Conservation (phyloP, 164 flowering plant species). For the Chloranthus sessilifolius region DNA sequence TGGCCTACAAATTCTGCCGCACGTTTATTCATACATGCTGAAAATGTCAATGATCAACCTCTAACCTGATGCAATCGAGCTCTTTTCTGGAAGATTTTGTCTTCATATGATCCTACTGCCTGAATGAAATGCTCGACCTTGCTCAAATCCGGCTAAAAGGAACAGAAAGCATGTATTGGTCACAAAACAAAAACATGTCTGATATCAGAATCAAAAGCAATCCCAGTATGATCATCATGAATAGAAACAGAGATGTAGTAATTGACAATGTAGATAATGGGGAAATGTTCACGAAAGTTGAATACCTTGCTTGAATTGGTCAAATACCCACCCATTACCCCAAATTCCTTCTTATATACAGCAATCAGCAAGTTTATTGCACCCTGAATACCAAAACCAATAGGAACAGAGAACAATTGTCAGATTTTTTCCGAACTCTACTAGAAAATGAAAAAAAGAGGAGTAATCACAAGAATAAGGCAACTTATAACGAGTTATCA, state of each 20-base stretch:
- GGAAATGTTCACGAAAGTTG: slow-evolving; percentile 1
- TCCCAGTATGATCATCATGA: too few relatives aligned
- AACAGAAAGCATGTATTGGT: slow-evolving; percentile 4
- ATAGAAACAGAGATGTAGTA: too few relatives aligned
- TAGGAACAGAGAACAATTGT: neutral
- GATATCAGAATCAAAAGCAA: too few relatives aligned
- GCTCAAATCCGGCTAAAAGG: slow-evolving; percentile 60
- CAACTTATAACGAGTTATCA: too few relatives aligned
- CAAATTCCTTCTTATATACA: slow-evolving; percentile 81
- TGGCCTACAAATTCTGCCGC: too few relatives aligned
- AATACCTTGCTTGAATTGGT: slow-evolving; percentile 79
- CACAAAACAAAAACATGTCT: slow-evolving; percentile 1
- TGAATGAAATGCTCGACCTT: slow-evolving; percentile 88
- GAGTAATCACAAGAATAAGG: too few relatives aligned
- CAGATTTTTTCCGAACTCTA: neutral
- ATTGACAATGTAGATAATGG: too few relatives aligned
- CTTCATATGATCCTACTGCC: slow-evolving; percentile 93
- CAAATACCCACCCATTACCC: slow-evolving; percentile 73
- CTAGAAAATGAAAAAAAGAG: too few relatives aligned
- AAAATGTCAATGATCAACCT: too few relatives aligned
- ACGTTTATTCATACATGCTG: too few relatives aligned
- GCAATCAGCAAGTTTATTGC: slow-evolving; percentile 90
- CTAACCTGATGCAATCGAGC: slow-evolving; percentile 78
- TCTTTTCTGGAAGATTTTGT: slow-evolving; percentile 87
- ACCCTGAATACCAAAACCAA: slow-evolving; percentile 72